phyloP scores from a whole-genome alignment of 2,329 filamentous ascomycete species.

The Cytospora piceae region DNA sequence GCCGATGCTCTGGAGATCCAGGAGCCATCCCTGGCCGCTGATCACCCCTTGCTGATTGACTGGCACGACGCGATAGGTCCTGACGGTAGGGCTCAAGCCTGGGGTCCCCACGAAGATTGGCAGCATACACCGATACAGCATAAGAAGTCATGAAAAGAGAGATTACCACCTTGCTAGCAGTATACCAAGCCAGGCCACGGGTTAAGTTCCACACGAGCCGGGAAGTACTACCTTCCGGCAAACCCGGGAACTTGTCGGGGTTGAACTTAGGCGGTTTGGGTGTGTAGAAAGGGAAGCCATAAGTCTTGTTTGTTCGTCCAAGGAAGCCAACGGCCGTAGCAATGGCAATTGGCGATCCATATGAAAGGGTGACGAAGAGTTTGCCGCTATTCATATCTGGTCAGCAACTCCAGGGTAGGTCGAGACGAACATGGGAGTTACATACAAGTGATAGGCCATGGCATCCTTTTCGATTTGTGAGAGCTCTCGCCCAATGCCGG shows the following conservation, averaged over 20 bases:
- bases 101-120: constrained; percentile 16
- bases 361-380: constrained; percentile 35
- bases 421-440: not conserved
- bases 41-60: not conserved
- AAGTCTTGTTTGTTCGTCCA: constrained; percentile 37
- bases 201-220: constrained; percentile 42
- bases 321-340: constrained; percentile 35
- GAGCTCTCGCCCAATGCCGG: constrained; percentile 28
- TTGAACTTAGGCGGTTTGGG: constrained; percentile 40
- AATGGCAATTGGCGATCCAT: constrained; percentile 36
- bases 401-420: not conserved
- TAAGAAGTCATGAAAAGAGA: constrained; percentile 39
- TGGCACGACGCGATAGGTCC: constrained; percentile 10
- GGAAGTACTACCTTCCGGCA: constrained; percentile 36
- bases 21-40: not conserved
- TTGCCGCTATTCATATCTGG: constrained; percentile 35
- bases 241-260: constrained; percentile 40
- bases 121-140: constrained; percentile 32
- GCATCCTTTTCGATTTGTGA: constrained; percentile 37
- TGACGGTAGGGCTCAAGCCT: constrained; percentile 23
- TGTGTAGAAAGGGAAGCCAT: constrained; percentile 47
- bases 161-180: constrained; percentile 34
- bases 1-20: not conserved
- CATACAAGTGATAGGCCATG: constrained; percentile 34
- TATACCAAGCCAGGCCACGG: constrained; percentile 43